Conservation (phyloP, 768 basidiomycete species). For the Crepidotus variabilis region DNA sequence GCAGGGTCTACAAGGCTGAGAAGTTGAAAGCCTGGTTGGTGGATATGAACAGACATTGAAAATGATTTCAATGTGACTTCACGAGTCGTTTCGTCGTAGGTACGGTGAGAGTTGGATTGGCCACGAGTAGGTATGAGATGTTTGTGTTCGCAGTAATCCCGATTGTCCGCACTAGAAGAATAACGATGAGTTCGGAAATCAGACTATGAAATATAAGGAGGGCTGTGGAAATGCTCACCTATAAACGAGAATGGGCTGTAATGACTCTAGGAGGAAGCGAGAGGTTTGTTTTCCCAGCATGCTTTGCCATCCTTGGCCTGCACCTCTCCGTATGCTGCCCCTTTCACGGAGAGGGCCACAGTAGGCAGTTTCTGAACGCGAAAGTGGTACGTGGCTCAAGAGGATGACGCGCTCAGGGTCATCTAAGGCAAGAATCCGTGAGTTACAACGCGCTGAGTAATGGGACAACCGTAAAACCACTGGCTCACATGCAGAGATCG, state of each 20-base stretch:
- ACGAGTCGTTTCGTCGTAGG: constrained; percentile 33
- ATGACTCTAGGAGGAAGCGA: constrained; percentile 59
- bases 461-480: background rate
- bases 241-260: constrained; percentile 69
- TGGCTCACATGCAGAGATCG: constrained; percentile 35
- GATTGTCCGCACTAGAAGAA: constrained; percentile 73
- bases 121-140: constrained; percentile 36
- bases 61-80: constrained; percentile 91
- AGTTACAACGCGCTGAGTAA: constrained; percentile 1
- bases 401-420: constrained; percentile 53
- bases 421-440: constrained; percentile 15
- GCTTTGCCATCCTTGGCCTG: constrained; percentile 80
- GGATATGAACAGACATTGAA: constrained; percentile 69
- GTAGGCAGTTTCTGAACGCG: constrained; percentile 63
- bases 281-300: constrained; percentile 80
- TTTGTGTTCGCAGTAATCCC: constrained; percentile 82
- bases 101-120: constrained; percentile 17
- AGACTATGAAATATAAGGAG: background rate
- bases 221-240: constrained; percentile 42
- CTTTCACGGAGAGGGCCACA: constrained; percentile 80
- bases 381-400: constrained; percentile 84
- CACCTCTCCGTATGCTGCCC: constrained; percentile 68
- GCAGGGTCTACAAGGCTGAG: constrained; percentile 52
- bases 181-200: background rate
- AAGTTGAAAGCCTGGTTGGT: constrained; percentile 80